Evolutionary conservation across 768 basidiomycete species (phyloP).

Genomic region (Boletus sensibilis): DNA sequence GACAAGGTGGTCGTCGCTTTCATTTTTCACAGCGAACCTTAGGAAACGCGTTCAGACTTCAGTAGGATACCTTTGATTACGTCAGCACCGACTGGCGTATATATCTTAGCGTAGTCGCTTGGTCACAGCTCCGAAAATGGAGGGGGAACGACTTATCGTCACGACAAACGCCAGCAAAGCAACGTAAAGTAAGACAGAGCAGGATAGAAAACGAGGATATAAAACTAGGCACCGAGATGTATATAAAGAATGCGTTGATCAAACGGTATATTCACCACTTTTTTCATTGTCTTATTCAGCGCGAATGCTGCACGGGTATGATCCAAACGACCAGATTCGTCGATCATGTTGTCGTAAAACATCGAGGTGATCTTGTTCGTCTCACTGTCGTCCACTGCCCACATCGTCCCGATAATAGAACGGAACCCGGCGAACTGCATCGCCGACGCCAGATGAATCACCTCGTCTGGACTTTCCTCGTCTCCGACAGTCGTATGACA

Average conservation of each 20-base stretch:
- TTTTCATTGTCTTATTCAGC: slow-evolving; percentile 6
- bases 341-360: slow-evolving; percentile 11
- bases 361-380: background rate
- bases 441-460: slow-evolving; percentile 11
- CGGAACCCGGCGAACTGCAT: background rate
- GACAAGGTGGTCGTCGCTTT: slow-evolving; percentile 45
- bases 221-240: slow-evolving; percentile 13
- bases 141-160: no score
- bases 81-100: no score
- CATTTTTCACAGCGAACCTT: slow-evolving; percentile 19
- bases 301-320: slow-evolving; percentile 3
- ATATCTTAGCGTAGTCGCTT: no score
- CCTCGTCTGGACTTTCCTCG: slow-evolving; percentile 22
- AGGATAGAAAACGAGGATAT: background rate
- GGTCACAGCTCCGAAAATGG: no score
- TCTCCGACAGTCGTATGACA: slow-evolving; percentile 25
- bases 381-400: slow-evolving; percentile 13
- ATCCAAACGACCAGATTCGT: background rate
- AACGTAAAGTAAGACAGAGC: no score
- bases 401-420: slow-evolving; percentile 8
- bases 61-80: background rate
- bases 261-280: background rate
- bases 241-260: slow-evolving; percentile 17
- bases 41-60: background rate
- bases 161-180: no score